Evolutionary conservation across 129 eudicot species (phyloP).

Genomic region (Solidago caesia): DNA sequence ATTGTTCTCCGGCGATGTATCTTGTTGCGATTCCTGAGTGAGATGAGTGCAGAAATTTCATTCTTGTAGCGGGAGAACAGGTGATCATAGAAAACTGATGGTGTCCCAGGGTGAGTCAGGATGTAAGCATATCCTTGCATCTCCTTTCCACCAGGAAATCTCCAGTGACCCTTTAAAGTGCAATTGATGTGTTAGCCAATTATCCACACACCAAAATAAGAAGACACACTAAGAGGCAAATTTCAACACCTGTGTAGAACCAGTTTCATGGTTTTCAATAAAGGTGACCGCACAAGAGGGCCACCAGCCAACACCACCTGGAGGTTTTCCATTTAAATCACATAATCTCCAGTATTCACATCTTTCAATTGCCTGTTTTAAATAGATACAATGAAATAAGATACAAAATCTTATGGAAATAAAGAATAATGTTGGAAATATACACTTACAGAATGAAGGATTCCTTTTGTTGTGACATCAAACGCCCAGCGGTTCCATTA

Average conservation of each 20-base stretch:
- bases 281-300: constrained; percentile 99
- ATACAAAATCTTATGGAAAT: neutral
- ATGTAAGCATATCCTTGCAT: constrained; percentile 99
- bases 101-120: constrained; percentile 96
- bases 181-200: neutral
- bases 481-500: constrained; percentile 88
- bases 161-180: constrained; percentile 87
- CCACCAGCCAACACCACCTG: constrained; percentile 99
- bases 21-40: constrained; percentile 72
- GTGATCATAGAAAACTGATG: constrained; percentile 93
- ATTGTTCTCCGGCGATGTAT: constrained; percentile 91
- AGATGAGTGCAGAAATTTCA: constrained; percentile 64
- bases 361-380: constrained; percentile 79
- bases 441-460: constrained; percentile 82
- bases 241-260: constrained; percentile 86
- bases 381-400: constrained; percentile 2
- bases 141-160: constrained; percentile 98
- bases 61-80: constrained; percentile 56
- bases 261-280: constrained; percentile 99
- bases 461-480: constrained; percentile 98
- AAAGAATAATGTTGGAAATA: neutral
- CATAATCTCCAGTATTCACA: constrained; percentile 94
- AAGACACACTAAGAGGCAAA: neutral
- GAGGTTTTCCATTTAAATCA: constrained; percentile 90
- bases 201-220: neutral